Percentiles rank a stretch among this genome's conserved stretches.
phyloP scores from a whole-genome alignment of 805 yeast species.

The Saccharomycopsis babjevae region DNA sequence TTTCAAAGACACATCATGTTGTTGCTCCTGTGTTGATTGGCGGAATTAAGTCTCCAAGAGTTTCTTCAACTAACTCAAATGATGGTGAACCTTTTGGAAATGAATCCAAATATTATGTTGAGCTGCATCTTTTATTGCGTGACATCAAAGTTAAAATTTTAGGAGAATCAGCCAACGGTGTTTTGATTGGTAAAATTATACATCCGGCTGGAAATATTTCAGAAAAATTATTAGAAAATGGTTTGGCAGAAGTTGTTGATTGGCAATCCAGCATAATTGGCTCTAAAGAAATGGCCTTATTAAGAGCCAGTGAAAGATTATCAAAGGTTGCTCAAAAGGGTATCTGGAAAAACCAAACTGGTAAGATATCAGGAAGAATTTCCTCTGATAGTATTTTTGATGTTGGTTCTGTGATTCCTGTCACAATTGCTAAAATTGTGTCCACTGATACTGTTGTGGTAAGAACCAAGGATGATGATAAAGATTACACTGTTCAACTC shows the following conservation, averaged over 20 bases:
- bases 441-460: conserved; percentile 59
- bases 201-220: conserved; percentile 77
- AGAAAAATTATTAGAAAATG: conserved; percentile 54
- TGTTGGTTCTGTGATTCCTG: conserved; percentile 43
- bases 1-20: conserved; percentile 41
- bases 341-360: conserved; percentile 38
- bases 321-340: conserved; percentile 51
- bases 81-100: conserved; percentile 53
- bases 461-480: conserved; percentile 34
- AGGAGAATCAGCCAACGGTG: conserved; percentile 54
- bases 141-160: conserved; percentile 45
- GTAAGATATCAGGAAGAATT: conserved; percentile 19
- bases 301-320: conserved; percentile 54
- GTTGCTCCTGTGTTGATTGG: conserved; percentile 56
- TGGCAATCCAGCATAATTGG: conserved; percentile 73
- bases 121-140: conserved; percentile 51
- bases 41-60: conserved; percentile 65
- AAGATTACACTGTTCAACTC: conserved; percentile 57
- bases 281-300: conserved; percentile 44
- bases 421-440: conserved; percentile 48
- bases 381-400: conserved; percentile 22
- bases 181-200: conserved; percentile 44
- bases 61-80: conserved; percentile 33
- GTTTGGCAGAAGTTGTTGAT: conserved; percentile 67
- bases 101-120: conserved; percentile 55